Conservation (phyloP, 2,329 filamentous ascomycete genomes). For the Pyricularia sp. region DNA sequence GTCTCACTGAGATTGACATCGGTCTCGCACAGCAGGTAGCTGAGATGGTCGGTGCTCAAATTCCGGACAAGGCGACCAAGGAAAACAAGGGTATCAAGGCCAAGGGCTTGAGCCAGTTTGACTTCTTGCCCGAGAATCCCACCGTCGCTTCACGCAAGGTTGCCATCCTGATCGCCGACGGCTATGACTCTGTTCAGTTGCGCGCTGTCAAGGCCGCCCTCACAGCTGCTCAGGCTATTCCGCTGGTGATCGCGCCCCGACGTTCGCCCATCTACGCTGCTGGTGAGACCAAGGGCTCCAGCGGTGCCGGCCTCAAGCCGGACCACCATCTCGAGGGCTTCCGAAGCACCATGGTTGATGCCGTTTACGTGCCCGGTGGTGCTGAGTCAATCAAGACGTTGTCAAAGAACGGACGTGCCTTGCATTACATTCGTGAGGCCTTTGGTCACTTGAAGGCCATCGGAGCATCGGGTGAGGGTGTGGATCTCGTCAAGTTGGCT, state of each 20-base stretch:
- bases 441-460: constrained; percentile 75
- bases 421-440: constrained; percentile 67
- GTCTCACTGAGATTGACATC: constrained; percentile 61
- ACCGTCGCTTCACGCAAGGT: constrained; percentile 60
- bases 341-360: constrained; percentile 71
- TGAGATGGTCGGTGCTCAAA: constrained; percentile 52
- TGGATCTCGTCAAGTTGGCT: constrained; percentile 43
- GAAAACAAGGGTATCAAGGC: constrained; percentile 55
- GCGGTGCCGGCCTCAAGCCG: constrained; percentile 34
- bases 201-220: constrained; percentile 51
- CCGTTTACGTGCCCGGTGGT: constrained; percentile 64
- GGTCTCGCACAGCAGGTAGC: constrained; percentile 56
- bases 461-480: constrained; percentile 60
- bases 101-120: constrained; percentile 55
- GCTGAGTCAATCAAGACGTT: constrained; percentile 48
- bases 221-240: constrained; percentile 47
- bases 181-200: constrained; percentile 56
- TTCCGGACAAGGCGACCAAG: constrained; percentile 36
- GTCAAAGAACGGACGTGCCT: constrained; percentile 53
- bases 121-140: constrained; percentile 47
- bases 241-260: constrained; percentile 59
- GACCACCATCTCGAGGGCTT: constrained; percentile 72
- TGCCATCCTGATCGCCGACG: constrained; percentile 65
- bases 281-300: constrained; percentile 27
- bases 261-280: constrained; percentile 53